Evolutionary conservation across 768 basidiomycete genomes (phyloP), one percentile per base, ranked within the genome.

Genomic region (Xerocomellus amylosporus): DNA sequence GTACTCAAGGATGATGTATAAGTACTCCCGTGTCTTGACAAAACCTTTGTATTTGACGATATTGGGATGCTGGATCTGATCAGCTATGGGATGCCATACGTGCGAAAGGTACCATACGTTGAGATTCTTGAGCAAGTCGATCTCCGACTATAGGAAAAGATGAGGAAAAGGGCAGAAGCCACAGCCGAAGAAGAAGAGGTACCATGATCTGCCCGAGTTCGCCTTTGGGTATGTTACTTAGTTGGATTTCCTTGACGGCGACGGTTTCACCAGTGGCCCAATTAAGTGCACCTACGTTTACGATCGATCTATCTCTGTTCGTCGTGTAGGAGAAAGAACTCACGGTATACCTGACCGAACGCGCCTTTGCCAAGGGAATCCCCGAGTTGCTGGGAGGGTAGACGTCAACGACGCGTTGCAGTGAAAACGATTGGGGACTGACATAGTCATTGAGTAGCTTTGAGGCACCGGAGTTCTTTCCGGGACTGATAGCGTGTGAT

Each of bases 31-130:
- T 48, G 93, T 95, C 75, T 94, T 93, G 68, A 93, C 92, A 64
- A 96, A 98, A 13, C 97, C 97, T 66, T 96, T 95, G 77, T 99
- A 99, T 74, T 99, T 96, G 68, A 98, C 97, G 68, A 99, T 98
- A 70, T 98, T 98, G 39, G 87, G 79, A 69, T 98, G 93, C 94
- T 96, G 71, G 38, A 53, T 22, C 51, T 36, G 44, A 56, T 71
- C 34, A 59, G 56, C 37, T 45, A 44, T 52, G 49, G 42, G 36
- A 57, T 43, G 10, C 34, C 17, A 52, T 12, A 22, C 30, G 31
- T 26, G 17, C 17, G 26, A 55, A 43, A n/a, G 31, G 12, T 3
- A 48, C 68, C 81, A 65, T 72, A 95, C 94, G 62, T 96, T 90
- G 56, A 99, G 80, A 71, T 97, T 98, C 81, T 98, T 98, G 60